Conservation (phyloP, 345 rosid genomes). For the Diplotaxis tenuifolia region DNA sequence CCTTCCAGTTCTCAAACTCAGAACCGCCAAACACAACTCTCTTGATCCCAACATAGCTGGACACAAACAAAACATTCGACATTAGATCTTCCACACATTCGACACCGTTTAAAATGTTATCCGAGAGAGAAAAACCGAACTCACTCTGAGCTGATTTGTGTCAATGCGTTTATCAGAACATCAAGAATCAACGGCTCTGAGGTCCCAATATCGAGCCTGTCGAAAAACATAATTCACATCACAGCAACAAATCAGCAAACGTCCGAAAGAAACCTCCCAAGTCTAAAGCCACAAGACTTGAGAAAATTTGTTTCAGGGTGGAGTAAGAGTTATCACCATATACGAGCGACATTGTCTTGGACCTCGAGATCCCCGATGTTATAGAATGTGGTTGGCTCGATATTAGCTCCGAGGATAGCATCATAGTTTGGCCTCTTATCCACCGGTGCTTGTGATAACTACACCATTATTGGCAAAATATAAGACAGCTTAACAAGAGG, state of each 20-base stretch:
- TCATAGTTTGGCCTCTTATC: constrained; percentile 78
- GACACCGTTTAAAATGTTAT: background rate
- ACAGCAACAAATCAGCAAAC: background rate
- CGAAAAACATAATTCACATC: background rate
- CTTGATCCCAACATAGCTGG: constrained; percentile 81
- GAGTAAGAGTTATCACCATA: constrained; percentile 53
- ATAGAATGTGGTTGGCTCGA: constrained; percentile 73
- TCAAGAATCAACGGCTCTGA: constrained; percentile 79
- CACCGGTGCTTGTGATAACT: constrained; percentile 75
- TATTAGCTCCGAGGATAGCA: constrained; percentile 81
- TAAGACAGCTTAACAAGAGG: background rate
- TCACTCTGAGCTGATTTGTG: constrained; percentile 92
- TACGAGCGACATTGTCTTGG: constrained; percentile 79
- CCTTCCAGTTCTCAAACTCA: constrained; percentile 80
- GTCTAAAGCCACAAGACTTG: background rate
- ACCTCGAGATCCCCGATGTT: constrained; percentile 90
- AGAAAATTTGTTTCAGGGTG: background rate
- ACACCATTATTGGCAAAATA: constrained; percentile 11
- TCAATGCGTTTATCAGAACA: constrained; percentile 76
- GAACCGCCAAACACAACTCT: constrained; percentile 84
- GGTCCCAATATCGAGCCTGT: constrained; percentile 89
- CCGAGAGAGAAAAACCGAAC: constrained; percentile 5
- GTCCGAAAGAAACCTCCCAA: background rate
- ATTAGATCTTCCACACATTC: background rate
- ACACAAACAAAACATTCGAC: background rate